Evolutionary conservation across 441 rosid species (phyloP).

Genomic region (Manihot esculenta): DNA sequence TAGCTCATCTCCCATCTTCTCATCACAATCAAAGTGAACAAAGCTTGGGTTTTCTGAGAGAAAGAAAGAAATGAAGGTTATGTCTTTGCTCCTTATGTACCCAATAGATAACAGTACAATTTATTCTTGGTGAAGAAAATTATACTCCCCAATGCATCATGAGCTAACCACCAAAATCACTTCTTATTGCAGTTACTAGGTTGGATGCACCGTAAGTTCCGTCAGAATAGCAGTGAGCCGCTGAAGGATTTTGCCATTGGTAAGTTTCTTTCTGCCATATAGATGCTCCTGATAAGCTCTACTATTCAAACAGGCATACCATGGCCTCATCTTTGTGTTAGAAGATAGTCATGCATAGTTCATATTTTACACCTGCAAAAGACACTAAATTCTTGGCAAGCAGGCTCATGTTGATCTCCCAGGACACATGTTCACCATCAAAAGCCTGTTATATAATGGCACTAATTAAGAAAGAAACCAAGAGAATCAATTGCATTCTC

Average conservation of each 20-base stretch:
- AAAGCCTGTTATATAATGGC: neutral
- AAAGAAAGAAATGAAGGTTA: slow-evolving; percentile 57
- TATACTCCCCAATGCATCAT: slow-evolving; percentile 8
- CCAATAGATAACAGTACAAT: neutral
- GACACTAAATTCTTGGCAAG: neutral
- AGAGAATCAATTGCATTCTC: neutral
- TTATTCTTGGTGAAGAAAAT: neutral
- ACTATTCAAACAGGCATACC: neutral
- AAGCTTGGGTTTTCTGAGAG: slow-evolving; percentile 21
- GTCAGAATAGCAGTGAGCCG: slow-evolving; percentile 57
- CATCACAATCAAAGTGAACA: slow-evolving; percentile 19
- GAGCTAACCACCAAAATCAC: slow-evolving; percentile 17
- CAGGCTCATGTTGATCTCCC: slow-evolving; percentile 10
- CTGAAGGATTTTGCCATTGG: slow-evolving; percentile 63
- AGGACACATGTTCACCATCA: neutral
- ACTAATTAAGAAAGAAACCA: neutral
- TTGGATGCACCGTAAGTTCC: slow-evolving; percentile 85
- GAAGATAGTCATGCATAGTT: slow-evolving; percentile 3
- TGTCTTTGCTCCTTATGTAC: neutral
- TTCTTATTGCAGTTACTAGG: slow-evolving; percentile 60
- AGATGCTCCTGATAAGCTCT: neutral
- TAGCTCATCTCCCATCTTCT: slow-evolving; percentile 17
- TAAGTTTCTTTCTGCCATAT: slow-evolving; percentile 29
- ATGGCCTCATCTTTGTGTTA: neutral
- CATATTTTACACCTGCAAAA: neutral